Evolutionary conservation across 805 yeast genomes (phyloP).

Genomic region (Naumovozyma castellii): DNA sequence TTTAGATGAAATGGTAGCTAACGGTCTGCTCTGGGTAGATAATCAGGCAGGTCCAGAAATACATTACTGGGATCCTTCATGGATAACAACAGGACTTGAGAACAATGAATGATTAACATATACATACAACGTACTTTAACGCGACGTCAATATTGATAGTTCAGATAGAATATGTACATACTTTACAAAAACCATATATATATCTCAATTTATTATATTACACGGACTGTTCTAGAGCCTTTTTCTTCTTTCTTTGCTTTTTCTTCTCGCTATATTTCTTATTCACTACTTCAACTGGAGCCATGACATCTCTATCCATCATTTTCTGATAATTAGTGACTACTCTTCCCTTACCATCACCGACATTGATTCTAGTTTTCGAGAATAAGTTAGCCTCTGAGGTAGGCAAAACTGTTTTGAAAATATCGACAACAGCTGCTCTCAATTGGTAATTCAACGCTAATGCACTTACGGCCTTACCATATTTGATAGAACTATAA

Average conservation of each 20-base stretch:
- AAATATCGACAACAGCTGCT: slow-evolving; percentile 40
- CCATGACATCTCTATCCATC: slow-evolving; percentile 45
- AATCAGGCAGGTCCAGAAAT: slow-evolving; percentile 36
- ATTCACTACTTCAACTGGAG: slow-evolving; percentile 61
- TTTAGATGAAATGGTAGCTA: slow-evolving; percentile 68
- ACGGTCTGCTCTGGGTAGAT: slow-evolving; percentile 85
- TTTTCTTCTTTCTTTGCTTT: slow-evolving; percentile 11
- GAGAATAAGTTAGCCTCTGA: slow-evolving; percentile 16
- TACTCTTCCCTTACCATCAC: slow-evolving; percentile 72
- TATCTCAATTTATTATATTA: neutral
- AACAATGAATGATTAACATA: slow-evolving; percentile 1
- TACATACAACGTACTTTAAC: too few species aligned
- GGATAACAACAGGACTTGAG: slow-evolving; percentile 35
- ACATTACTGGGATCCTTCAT: slow-evolving; percentile 66
- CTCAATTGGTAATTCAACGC: slow-evolving; percentile 52
- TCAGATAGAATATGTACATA: neutral
- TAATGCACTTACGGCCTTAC: slow-evolving; percentile 38
- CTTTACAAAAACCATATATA: neutral
- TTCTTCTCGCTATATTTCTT: slow-evolving; percentile 45
- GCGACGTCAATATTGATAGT: too few species aligned
- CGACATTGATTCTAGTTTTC: slow-evolving; percentile 42
- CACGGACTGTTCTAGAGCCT: too few species aligned
- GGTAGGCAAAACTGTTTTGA: slow-evolving; percentile 33
- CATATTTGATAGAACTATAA: slow-evolving; percentile 34
- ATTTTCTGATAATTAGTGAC: slow-evolving; percentile 50